Conservation (phyloP, 345 rosid species). For the Murraya koenigii region DNA sequence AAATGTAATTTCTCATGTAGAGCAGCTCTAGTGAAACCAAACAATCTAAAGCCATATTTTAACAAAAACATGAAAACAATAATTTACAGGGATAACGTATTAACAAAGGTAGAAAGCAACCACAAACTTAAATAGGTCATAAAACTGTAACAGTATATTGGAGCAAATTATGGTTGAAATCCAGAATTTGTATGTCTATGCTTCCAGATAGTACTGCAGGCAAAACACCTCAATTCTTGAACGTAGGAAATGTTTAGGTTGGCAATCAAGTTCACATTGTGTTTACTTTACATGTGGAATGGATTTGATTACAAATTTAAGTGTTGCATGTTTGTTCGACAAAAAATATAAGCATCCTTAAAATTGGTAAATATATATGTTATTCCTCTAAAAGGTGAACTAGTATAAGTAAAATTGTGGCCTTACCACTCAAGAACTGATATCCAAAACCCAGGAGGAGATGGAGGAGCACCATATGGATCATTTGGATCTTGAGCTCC, state of each 20-base stretch:
- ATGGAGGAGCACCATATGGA: slow-evolving; percentile 70
- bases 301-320: background rate
- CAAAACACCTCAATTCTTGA: background rate
- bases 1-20: background rate
- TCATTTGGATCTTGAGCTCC: slow-evolving; percentile 87
- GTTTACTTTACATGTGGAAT: background rate
- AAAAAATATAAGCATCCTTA: background rate
- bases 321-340: background rate
- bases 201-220: background rate
- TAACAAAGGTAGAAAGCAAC: background rate
- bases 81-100: background rate
- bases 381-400: background rate
- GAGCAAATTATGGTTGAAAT: background rate
- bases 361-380: background rate
- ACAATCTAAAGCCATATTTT: background rate
- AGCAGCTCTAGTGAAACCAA: background rate
- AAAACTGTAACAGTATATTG: background rate
- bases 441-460: slow-evolving; percentile 97
- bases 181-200: too few relatives aligned
- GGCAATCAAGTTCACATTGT: background rate
- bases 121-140: background rate
- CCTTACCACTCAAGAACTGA: slow-evolving; percentile 89
- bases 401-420: slow-evolving; percentile 12
- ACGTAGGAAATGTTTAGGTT: background rate
- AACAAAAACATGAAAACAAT: background rate